Conservation (phyloP, 1,284 basidiomycete genomes). For the Fomitiporia mediterranea region DNA sequence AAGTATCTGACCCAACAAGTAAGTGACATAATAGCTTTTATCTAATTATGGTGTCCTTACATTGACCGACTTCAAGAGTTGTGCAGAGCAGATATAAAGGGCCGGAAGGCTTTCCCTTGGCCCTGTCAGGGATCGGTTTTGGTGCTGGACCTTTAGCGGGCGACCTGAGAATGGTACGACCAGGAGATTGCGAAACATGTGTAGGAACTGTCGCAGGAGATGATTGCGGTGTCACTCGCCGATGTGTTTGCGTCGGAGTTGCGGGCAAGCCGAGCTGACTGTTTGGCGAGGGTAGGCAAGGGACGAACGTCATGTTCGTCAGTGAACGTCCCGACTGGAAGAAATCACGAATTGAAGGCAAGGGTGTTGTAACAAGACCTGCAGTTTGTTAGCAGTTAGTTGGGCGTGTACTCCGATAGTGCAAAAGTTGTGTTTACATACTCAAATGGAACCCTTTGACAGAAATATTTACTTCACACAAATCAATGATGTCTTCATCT, state of each 20-base stretch:
- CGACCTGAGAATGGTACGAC: constrained; percentile 17
- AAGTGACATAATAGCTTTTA: constrained; percentile 10
- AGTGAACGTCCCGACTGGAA: constrained; percentile 34
- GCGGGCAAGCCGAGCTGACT: constrained; percentile 26
- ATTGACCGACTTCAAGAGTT: constrained; percentile 56
- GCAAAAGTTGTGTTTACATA: constrained; percentile 24
- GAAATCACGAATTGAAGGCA: constrained; percentile 38
- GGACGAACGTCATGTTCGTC: constrained; percentile 43
- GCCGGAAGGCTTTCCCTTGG: constrained; percentile 19
- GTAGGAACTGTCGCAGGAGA: constrained; percentile 13
- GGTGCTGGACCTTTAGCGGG: constrained; percentile 15
- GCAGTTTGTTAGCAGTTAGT: too few species aligned
- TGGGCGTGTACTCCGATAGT: too few species aligned
- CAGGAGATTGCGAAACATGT: constrained; percentile 22
- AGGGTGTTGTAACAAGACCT: constrained; percentile 43
- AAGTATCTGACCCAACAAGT: constrained; percentile 37
- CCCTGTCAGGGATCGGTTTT: constrained; percentile 12
- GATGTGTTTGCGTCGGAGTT: constrained; percentile 29
- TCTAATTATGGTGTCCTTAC: constrained; percentile 35
- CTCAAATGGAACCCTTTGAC: constrained; percentile 42
- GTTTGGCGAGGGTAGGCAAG: constrained; percentile 31
- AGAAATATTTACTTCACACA: constrained; percentile 54
- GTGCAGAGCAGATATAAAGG: constrained; percentile 46
- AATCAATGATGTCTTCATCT: constrained; percentile 55
- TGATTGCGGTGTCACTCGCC: constrained; percentile 19